phyloP scores from a whole-genome alignment of 2,329 filamentous ascomycete species.

The Colletotrichum sp. region DNA sequence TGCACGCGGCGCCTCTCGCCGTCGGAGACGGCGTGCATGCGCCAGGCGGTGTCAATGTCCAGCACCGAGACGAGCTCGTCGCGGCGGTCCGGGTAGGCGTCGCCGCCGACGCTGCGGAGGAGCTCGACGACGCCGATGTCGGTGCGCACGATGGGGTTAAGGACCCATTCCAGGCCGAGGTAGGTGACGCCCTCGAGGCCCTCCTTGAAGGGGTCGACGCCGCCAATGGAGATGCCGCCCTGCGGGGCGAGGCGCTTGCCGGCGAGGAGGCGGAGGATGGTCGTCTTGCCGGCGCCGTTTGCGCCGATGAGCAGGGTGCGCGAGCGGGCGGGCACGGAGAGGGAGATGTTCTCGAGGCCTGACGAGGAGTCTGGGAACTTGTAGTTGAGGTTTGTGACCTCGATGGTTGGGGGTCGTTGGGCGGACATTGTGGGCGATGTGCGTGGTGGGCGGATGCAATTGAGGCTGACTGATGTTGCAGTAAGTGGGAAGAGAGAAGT shows the following conservation, averaged over 20 bases:
- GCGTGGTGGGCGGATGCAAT: neutral
- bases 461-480: neutral
- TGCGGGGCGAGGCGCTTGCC: constrained; percentile 91
- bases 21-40: constrained; percentile 94
- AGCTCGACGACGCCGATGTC: constrained; percentile 93
- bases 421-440: constrained; percentile 27
- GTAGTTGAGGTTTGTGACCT: constrained; percentile 81
- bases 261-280: constrained; percentile 89
- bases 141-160: constrained; percentile 94
- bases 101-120: constrained; percentile 83
- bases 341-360: constrained; percentile 76
- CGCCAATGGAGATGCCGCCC: constrained; percentile 76
- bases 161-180: constrained; percentile 95
- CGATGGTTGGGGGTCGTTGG: constrained; percentile 63
- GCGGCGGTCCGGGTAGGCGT: constrained; percentile 79
- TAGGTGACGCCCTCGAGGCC: constrained; percentile 94
- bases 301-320: constrained; percentile 93
- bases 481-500: neutral
- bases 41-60: constrained; percentile 91
- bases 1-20: constrained; percentile 92
- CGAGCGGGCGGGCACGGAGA: constrained; percentile 81
- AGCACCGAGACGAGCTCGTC: constrained; percentile 89
- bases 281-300: constrained; percentile 97
- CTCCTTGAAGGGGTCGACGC: constrained; percentile 90
- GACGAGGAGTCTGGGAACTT: constrained; percentile 83